These are phyloP conservation scores for Boletus hoseneyae DNA, from an alignment of 1,284 basidiomycete species.

Conservation along the genomic window DNA sequence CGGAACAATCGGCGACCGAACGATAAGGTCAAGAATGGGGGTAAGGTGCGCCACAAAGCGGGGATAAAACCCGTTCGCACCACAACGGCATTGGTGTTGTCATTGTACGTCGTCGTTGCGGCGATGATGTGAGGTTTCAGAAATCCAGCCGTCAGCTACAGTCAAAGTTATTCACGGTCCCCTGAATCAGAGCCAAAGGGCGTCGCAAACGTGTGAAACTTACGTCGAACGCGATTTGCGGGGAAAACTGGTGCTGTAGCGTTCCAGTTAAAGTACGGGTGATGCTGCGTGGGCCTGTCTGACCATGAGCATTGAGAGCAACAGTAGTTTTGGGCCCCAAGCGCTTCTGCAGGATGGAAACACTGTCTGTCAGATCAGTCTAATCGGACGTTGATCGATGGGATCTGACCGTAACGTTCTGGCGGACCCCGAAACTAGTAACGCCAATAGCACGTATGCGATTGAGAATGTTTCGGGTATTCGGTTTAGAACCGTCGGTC, in stretches of 20 bases:
- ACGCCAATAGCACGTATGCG: slow-evolving; percentile 36
- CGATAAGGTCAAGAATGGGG: slow-evolving; percentile 32
- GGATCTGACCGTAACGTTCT: slow-evolving; percentile 40
- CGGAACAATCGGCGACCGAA: slow-evolving; percentile 34
- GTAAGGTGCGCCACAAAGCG: slow-evolving; percentile 25
- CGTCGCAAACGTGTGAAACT: slow-evolving; percentile 21
- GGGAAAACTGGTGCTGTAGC: slow-evolving; percentile 61
- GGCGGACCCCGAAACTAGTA: slow-evolving; percentile 35
- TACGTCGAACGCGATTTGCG: slow-evolving; percentile 49
- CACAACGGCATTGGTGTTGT: slow-evolving; percentile 29
- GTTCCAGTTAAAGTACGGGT: slow-evolving; percentile 52
- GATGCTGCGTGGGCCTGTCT: slow-evolving; percentile 25
- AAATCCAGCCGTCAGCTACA: slow-evolving; percentile 31
- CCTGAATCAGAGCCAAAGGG: slow-evolving; percentile 21
- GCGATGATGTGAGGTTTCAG: slow-evolving; percentile 38
- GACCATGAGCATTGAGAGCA: slow-evolving; percentile 33
- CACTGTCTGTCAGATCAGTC: slow-evolving; percentile 20
- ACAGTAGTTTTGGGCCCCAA: slow-evolving; percentile 39
- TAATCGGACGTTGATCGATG: slow-evolving; percentile 17
- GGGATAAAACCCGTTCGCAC: slow-evolving; percentile 29
- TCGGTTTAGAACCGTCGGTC: slow-evolving; percentile 23
- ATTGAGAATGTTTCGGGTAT: slow-evolving; percentile 27
- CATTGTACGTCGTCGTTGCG: slow-evolving; percentile 38
- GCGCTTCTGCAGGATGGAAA: slow-evolving; percentile 35
- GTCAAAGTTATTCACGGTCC: slow-evolving; percentile 8